phyloP scores from a whole-genome alignment of 345 rosid species.

The Dovyalis caffra region DNA sequence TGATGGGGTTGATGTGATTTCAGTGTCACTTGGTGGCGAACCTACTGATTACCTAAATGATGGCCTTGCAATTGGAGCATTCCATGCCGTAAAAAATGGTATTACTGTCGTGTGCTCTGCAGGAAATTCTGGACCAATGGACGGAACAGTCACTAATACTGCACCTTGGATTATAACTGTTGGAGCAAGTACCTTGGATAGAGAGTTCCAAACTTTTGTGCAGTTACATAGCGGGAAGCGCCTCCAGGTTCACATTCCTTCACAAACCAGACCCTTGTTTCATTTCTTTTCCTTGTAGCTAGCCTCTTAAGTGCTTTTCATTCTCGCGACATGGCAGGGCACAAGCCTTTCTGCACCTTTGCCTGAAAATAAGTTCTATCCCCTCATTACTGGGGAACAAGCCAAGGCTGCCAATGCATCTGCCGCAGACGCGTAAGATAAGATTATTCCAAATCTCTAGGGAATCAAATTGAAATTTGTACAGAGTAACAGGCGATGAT shows the following conservation, averaged over 20 bases:
- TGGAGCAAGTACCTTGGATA: slow-evolving; percentile 57
- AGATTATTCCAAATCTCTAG: too few species aligned
- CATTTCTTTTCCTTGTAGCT: not conserved
- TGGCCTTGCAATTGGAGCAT: slow-evolving; percentile 68
- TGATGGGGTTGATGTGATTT: slow-evolving; percentile 75
- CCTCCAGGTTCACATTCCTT: slow-evolving; percentile 19
- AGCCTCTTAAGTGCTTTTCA: not conserved
- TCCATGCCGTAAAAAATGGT: slow-evolving; percentile 69
- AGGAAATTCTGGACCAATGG: slow-evolving; percentile 48
- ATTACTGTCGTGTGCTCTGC: slow-evolving; percentile 61
- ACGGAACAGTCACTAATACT: slow-evolving; percentile 39
- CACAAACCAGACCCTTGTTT: not conserved
- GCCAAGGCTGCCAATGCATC: slow-evolving; percentile 38
- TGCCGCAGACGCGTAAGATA: slow-evolving; percentile 37
- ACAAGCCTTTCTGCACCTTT: slow-evolving; percentile 39
- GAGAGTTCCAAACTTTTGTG: slow-evolving; percentile 40
- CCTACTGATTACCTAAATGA: slow-evolving; percentile 48
- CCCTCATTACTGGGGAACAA: slow-evolving; percentile 30
- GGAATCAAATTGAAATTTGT: too few species aligned
- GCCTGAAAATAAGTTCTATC: slow-evolving; percentile 32
- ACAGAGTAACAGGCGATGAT: too few species aligned
- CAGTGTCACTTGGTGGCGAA: slow-evolving; percentile 63
- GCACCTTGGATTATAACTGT: slow-evolving; percentile 66
- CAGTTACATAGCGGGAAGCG: slow-evolving; percentile 38
- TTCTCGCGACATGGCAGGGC: slow-evolving; percentile 30